phyloP scores from a whole-genome alignment of 768 basidiomycete genomes.

The Kwoniella sp. region DNA sequence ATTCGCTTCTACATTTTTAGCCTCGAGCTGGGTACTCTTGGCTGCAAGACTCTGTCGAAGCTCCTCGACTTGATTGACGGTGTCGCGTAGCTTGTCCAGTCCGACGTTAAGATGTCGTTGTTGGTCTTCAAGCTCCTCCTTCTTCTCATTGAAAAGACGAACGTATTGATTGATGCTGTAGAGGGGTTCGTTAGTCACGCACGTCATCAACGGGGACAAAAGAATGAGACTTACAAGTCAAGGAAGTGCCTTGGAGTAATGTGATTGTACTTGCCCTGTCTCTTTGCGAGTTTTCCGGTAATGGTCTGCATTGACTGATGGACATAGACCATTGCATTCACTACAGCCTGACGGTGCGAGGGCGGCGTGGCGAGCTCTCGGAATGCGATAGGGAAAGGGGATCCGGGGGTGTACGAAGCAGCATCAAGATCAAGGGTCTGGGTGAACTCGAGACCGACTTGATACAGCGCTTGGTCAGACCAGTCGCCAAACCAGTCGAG shows the following conservation, averaged over 20 bases:
- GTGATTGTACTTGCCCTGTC: conserved; percentile 94
- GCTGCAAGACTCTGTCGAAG: conserved; percentile 90
- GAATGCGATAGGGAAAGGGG: conserved; percentile 85
- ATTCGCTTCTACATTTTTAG: conserved; percentile 93
- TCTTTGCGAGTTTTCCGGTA: conserved; percentile 82
- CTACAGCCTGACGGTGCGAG: conserved; percentile 81
- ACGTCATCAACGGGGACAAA: not conserved
- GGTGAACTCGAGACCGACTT: conserved; percentile 97
- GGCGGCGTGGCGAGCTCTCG: conserved; percentile 83
- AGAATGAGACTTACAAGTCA: conserved; percentile 76
- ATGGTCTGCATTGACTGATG: conserved; percentile 86
- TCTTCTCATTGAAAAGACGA: conserved; percentile 89
- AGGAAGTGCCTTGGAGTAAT: conserved; percentile 97
- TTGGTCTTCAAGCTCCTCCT: conserved; percentile 96
- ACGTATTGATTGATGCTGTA: conserved; percentile 95
- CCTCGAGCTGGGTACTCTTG: conserved; percentile 87
- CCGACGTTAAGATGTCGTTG: conserved; percentile 98
- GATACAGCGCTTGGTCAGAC: conserved; percentile 97
- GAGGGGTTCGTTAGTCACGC: conserved; percentile 1
- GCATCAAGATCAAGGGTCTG: conserved; percentile 89
- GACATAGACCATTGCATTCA: conserved; percentile 90
- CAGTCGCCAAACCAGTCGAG: conserved; percentile 99
- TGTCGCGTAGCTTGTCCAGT: conserved; percentile 91
- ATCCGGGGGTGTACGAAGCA: conserved; percentile 74
- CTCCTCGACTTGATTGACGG: conserved; percentile 95